These are phyloP conservation scores for Dacryopinax spathularia DNA, from an alignment of 768 basidiomycete genomes.

Conservation along the genomic window DNA sequence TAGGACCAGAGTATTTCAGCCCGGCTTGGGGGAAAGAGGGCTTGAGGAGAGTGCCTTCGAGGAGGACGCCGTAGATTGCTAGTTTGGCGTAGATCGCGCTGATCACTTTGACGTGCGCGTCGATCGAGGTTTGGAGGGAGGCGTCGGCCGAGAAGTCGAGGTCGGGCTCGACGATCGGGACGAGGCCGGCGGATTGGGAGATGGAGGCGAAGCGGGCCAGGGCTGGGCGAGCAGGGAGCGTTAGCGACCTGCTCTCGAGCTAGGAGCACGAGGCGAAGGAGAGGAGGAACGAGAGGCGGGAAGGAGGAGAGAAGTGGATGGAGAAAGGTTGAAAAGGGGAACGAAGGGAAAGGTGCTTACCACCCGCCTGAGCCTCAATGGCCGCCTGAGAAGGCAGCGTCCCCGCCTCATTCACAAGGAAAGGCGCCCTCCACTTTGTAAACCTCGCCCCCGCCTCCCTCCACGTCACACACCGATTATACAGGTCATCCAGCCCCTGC, in stretches of 20 bases:
- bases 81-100: slow-evolving; percentile 34
- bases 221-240: no score
- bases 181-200: slow-evolving; percentile 37
- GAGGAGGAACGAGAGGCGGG: no score
- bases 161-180: slow-evolving; percentile 42
- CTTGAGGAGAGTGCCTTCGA: slow-evolving; percentile 41
- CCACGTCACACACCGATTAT: slow-evolving; percentile 31
- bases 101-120: slow-evolving; percentile 36
- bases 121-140: slow-evolving; percentile 31
- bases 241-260: no score
- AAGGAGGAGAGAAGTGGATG: no score
- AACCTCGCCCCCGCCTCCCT: slow-evolving; percentile 35
- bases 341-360: no score
- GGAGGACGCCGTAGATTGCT: slow-evolving; percentile 32
- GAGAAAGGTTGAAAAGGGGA: no score
- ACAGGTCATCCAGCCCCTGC: slow-evolving; percentile 36
- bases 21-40: slow-evolving; percentile 41
- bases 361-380: slow-evolving; percentile 35
- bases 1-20: slow-evolving; percentile 29
- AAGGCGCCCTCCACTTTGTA: slow-evolving; percentile 38
- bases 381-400: slow-evolving; percentile 30
- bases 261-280: no score
- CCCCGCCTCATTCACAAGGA: slow-evolving; percentile 30
- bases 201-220: slow-evolving; percentile 37
- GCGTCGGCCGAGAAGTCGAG: slow-evolving; percentile 38